Percentiles rank a stretch among this genome's conserved stretches.
Evolutionary conservation across 73 alveolate species (phyloP).

Genomic region (Tetrahymena elliotti): DNA sequence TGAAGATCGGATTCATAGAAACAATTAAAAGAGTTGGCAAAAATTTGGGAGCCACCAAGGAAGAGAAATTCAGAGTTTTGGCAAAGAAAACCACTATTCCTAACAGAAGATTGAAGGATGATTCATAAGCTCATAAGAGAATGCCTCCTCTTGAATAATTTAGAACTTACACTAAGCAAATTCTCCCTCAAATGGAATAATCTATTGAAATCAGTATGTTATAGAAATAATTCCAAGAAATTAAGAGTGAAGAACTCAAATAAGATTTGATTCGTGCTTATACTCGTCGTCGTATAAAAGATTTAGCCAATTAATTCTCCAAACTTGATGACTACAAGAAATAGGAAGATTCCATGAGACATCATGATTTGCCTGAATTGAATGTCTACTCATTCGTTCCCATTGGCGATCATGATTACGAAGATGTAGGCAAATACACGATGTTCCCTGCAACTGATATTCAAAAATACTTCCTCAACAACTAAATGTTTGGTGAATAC

Average conservation of each 20-base stretch:
- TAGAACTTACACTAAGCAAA: neutral
- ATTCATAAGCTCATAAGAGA: neutral
- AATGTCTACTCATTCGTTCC: neutral
- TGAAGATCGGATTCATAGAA: neutral
- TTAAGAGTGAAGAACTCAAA: neutral
- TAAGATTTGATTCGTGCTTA: neutral
- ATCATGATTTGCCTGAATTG: neutral
- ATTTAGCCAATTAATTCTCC: neutral
- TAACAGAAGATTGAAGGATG: neutral
- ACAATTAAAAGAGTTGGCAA: neutral
- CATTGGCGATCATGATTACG: neutral
- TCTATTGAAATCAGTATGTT: neutral
- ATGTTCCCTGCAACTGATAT: neutral
- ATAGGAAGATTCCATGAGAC: neutral
- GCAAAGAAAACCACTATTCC: neutral
- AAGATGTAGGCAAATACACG: neutral
- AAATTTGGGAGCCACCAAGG: neutral
- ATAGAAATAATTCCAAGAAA: neutral
- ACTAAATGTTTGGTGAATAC: neutral
- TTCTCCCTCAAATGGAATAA: neutral
- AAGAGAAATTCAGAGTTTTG: neutral
- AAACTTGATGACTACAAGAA: neutral
- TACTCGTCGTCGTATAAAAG: neutral
- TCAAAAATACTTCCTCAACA: neutral
- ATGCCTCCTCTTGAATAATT: neutral